Percentiles rank a stretch among this genome's conserved stretches.
Conservation (phyloP, 2,329 filamentous ascomycete species). For the Ceratocystis lukuohia region DNA sequence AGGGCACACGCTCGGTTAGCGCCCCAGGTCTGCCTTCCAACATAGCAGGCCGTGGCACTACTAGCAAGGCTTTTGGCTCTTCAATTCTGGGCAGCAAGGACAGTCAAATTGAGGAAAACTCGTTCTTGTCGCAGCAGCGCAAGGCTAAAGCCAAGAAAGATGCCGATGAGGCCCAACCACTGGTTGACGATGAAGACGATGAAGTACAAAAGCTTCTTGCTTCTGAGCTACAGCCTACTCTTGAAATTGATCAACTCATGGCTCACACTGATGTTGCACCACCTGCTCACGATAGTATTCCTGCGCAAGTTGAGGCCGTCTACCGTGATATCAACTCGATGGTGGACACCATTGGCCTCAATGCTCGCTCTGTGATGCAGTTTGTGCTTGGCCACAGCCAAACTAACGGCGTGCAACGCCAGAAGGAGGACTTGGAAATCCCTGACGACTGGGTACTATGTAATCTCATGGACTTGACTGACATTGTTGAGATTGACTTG, state of each 20-base stretch:
- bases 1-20: conserved; percentile 43
- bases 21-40: conserved; percentile 31
- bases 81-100: conserved; percentile 22
- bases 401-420: conserved; percentile 36
- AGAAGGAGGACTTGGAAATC: conserved; percentile 54
- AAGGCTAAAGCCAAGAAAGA: conserved; percentile 41
- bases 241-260: conserved; percentile 53
- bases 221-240: conserved; percentile 47
- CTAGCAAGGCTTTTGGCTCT: conserved; percentile 8
- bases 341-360: conserved; percentile 84
- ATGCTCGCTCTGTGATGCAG: conserved; percentile 51
- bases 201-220: conserved; percentile 49
- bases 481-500: conserved; percentile 51
- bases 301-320: conserved; percentile 50
- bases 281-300: conserved; percentile 42
- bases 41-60: background rate
- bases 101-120: conserved; percentile 32
- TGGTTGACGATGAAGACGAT: conserved; percentile 58
- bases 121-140: conserved; percentile 38
- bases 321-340: conserved; percentile 83
- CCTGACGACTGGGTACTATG: conserved; percentile 59
- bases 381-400: conserved; percentile 56
- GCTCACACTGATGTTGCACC: conserved; percentile 43
- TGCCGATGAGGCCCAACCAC: conserved; percentile 41
- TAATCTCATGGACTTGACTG: conserved; percentile 57